Evolutionary conservation across 331 rosid genomes (phyloP).

Genomic region (Acacia concinna): DNA sequence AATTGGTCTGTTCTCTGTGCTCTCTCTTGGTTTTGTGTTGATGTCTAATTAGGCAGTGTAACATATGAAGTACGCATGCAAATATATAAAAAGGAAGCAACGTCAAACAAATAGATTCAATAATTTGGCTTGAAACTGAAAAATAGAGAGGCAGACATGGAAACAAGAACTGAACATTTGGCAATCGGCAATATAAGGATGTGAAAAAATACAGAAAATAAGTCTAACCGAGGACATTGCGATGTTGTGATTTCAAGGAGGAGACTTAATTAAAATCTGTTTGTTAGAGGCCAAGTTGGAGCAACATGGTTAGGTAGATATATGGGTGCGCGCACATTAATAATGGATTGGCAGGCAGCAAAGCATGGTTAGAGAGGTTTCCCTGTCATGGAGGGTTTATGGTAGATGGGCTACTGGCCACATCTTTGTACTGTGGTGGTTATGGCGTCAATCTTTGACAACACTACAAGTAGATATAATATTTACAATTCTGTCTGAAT

Average conservation of each 20-base stretch:
- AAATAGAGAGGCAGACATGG: background rate
- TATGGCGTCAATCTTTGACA: background rate
- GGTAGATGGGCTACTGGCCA: background rate
- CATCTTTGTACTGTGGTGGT: background rate
- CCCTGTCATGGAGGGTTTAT: background rate
- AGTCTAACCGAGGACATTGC: background rate
- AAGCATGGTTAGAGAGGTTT: background rate
- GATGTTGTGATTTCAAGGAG: background rate
- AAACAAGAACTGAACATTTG: background rate
- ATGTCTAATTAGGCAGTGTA: background rate
- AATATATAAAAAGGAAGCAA: background rate
- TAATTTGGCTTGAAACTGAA: background rate
- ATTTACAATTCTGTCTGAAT: background rate
- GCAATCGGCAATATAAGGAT: background rate
- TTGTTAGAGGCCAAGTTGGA: background rate
- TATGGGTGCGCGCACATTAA: too few relatives aligned
- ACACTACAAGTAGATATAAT: background rate
- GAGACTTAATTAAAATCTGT: background rate
- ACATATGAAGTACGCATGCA: background rate
- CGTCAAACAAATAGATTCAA: background rate
- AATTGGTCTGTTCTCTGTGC: conserved; percentile 54
- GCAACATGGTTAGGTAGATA: too few relatives aligned
- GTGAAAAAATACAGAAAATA: background rate
- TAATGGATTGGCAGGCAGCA: background rate
- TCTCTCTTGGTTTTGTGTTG: background rate